Percentiles rank a stretch among this genome's conserved stretches.
Conservation (phyloP, 257 asterid species). For the Solanum peruvianum region DNA sequence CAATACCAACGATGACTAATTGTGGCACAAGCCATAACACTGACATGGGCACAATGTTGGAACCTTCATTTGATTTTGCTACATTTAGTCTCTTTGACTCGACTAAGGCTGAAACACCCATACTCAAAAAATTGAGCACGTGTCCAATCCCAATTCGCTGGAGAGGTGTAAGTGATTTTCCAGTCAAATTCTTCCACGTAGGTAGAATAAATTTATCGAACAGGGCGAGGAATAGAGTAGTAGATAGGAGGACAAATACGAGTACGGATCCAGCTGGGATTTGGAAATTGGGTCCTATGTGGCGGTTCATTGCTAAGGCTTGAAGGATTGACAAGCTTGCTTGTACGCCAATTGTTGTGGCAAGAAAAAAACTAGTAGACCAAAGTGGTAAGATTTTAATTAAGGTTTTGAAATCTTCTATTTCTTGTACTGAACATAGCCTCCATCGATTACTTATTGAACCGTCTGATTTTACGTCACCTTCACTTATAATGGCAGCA, state of each 20-base stretch:
- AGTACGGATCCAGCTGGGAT: conserved; percentile 6
- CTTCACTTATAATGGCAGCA: conserved; percentile 1
- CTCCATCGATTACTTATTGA: not conserved
- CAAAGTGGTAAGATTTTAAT: conserved; percentile 9
- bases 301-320: conserved; percentile 13
- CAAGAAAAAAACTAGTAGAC: conserved; percentile 4
- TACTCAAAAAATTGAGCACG: conserved; percentile 10
- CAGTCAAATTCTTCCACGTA: not conserved
- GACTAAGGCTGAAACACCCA: conserved; percentile 43
- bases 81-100: conserved; percentile 35
- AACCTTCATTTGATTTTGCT: not conserved
- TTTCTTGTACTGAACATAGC: conserved; percentile 6
- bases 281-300: conserved; percentile 5
- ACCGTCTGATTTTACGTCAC: conserved; percentile 1
- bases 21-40: conserved; percentile 50
- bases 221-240: not conserved
- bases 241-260: not conserved
- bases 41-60: conserved; percentile 17
- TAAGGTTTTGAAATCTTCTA: conserved; percentile 7
- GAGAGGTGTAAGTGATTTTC: conserved; percentile 2
- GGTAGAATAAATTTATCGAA: not conserved
- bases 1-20: conserved; percentile 22
- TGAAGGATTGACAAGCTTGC: conserved; percentile 5
- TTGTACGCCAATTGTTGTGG: conserved; percentile 1
- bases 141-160: conserved; percentile 13